A percentile compares a stretch with the other conserved stretches of the same genome.
Conservation (phyloP, 768 basidiomycete species). For the Termitomyces sp. region DNA sequence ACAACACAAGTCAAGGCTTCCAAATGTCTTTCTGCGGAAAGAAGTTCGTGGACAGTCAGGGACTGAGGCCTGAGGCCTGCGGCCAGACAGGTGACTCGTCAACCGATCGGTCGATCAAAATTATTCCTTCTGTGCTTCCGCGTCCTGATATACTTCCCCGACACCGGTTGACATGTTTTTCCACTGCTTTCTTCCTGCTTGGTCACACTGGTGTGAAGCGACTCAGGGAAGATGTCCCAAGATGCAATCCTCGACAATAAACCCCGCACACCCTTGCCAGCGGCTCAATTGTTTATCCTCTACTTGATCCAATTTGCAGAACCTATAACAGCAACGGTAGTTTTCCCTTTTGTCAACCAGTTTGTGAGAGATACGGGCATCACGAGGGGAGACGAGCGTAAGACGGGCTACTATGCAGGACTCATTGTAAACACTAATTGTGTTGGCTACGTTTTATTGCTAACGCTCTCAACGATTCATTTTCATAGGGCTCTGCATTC, state of each 20-base stretch:
- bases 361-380: constrained; percentile 39
- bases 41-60: not conserved
- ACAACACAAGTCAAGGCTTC: not conserved
- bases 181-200: not conserved
- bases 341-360: constrained; percentile 42
- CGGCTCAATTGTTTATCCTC: constrained; percentile 31
- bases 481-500: constrained; percentile 29
- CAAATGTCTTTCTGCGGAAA: not conserved
- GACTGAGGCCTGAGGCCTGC: not conserved
- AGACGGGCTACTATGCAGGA: constrained; percentile 44
- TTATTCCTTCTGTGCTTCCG: not conserved
- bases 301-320: constrained; percentile 36
- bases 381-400: constrained; percentile 36
- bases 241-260: not conserved
- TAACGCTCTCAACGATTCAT: not conserved
- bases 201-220: not conserved
- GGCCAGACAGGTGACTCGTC: not conserved
- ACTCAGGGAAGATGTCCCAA: not conserved
- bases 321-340: constrained; percentile 36
- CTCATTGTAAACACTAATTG: constrained; percentile 27
- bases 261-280: constrained; percentile 30
- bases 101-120: not conserved
- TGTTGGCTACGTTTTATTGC: not conserved
- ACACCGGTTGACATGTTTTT: not conserved
- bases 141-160: not conserved